A percentile compares a stretch with the other conserved stretches of the same genome.
Evolutionary conservation across 1,284 basidiomycete species (phyloP).

Genomic region (Irpex sp.): DNA sequence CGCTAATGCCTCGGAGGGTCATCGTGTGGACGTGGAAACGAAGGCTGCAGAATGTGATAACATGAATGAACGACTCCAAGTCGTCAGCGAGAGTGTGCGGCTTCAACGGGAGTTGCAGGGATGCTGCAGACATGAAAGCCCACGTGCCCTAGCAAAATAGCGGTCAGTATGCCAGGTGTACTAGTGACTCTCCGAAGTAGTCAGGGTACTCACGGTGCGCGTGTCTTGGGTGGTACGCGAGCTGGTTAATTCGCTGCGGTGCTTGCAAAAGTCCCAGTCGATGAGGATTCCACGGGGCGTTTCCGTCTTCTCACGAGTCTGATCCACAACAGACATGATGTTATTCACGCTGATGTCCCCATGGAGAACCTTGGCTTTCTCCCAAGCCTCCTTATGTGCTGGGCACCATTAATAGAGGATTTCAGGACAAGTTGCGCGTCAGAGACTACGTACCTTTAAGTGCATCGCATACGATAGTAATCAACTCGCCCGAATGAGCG

Average conservation of each 20-base stretch:
- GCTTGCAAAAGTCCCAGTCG: slow-evolving; percentile 1
- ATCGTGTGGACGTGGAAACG: background rate
- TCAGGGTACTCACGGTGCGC: background rate
- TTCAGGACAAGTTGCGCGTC: background rate
- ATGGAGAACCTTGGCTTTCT: background rate
- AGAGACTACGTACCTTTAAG: background rate
- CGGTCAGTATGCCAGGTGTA: background rate
- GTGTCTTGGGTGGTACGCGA: background rate
- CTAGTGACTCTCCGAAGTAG: background rate
- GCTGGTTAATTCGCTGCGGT: background rate
- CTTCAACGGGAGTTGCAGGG: background rate
- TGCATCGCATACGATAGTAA: background rate
- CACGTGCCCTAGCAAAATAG: slow-evolving; percentile 1
- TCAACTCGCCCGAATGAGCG: background rate
- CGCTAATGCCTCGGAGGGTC: background rate
- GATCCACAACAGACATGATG: slow-evolving; percentile 1
- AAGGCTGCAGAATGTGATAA: background rate
- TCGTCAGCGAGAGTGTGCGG: slow-evolving; percentile 5
- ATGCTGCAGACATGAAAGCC: slow-evolving; percentile 1
- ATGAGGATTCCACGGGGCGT: background rate
- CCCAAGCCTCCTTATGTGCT: background rate
- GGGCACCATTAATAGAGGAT: background rate
- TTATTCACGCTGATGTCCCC: background rate
- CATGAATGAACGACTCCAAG: slow-evolving; percentile 2
- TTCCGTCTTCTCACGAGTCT: background rate